A percentile compares a stretch with the other conserved stretches of the same genome.
Conservation (phyloP, 345 rosid species). For the Eucalyptus sideroxylon region DNA sequence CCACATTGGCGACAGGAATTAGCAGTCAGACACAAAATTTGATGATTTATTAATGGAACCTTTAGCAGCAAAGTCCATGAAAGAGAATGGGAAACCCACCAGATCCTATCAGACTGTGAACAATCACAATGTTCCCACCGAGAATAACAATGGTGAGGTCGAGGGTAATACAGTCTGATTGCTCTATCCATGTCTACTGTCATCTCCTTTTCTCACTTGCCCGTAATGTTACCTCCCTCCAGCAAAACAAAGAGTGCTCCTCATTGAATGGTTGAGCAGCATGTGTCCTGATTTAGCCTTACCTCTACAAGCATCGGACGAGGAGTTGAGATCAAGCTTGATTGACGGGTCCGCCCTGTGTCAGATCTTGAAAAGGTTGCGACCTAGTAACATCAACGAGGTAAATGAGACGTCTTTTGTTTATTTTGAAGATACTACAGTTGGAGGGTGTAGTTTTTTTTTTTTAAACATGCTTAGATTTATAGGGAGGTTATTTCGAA, state of each 20-base stretch:
- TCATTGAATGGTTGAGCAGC: slow-evolving; percentile 42
- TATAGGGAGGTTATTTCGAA: slow-evolving; percentile 34
- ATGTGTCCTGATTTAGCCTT: slow-evolving; percentile 20
- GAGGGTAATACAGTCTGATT: slow-evolving; percentile 7
- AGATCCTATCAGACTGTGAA: not conserved
- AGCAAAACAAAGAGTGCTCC: slow-evolving; percentile 20
- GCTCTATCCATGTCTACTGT: not conserved
- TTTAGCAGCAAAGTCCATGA: not conserved
- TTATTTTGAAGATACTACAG: not conserved
- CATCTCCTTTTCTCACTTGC: not conserved
- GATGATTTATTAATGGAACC: not conserved
- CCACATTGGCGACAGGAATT: not conserved
- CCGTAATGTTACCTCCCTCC: not conserved
- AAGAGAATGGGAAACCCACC: not conserved
- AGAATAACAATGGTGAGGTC: not conserved
- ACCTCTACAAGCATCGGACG: slow-evolving; percentile 29
- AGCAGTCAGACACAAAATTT: not conserved
- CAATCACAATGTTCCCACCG: not conserved
- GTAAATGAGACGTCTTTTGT: not conserved
- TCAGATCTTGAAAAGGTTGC: slow-evolving; percentile 26
- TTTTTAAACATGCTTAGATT: not conserved
- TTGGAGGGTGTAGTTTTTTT: not conserved
- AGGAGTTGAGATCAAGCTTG: slow-evolving; percentile 33
- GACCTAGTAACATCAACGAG: slow-evolving; percentile 33
- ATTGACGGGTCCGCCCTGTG: slow-evolving; percentile 27